Conservation (phyloP, 495 filamentous ascomycete genomes). For the Jackrogersella minutella region DNA sequence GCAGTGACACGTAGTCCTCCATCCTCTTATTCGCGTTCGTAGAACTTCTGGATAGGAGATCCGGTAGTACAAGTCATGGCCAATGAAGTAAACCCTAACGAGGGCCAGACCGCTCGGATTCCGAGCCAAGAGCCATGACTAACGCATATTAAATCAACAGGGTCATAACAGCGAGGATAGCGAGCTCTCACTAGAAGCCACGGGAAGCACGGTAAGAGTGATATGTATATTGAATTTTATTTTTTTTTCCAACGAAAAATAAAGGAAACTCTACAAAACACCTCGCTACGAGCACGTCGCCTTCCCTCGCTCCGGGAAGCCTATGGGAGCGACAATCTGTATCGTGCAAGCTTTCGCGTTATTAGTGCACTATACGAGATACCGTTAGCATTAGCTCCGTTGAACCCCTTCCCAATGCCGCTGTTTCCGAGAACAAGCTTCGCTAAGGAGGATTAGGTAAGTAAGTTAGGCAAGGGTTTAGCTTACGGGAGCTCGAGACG, state of each 20-base stretch:
- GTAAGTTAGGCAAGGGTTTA: not conserved
- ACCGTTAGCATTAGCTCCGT: not conserved
- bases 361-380: not conserved
- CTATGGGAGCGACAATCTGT: conserved; percentile 4
- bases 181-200: not conserved
- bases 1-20: too few species aligned
- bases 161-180: not conserved
- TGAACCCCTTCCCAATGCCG: not conserved
- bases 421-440: not conserved
- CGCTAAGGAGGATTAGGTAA: not conserved
- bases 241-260: not conserved
- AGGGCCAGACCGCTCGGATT: too few species aligned
- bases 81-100: too few species aligned
- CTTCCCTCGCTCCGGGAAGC: not conserved
- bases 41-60: too few species aligned
- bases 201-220: not conserved
- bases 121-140: too few species aligned
- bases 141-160: not conserved
- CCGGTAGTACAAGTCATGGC: too few species aligned
- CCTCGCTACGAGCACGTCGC: not conserved
- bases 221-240: not conserved
- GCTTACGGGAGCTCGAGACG: not conserved
- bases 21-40: too few species aligned
- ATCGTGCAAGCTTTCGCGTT: not conserved
- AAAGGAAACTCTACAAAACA: not conserved